Base-by-base conservation (phyloP, 768 basidiomycete genomes). In the Postia placenta region DNA sequence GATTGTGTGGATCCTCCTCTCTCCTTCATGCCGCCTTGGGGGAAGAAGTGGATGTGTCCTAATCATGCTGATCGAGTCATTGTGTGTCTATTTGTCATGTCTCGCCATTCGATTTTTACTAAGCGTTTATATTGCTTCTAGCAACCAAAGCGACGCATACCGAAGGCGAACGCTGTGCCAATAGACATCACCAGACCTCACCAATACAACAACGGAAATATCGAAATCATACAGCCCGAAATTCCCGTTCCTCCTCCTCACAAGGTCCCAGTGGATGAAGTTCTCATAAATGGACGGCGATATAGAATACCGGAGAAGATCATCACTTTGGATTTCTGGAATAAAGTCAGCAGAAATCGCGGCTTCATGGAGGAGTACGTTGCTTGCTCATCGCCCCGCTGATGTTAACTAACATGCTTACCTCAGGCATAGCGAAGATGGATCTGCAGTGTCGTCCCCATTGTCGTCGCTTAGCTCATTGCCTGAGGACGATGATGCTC, bases 31-130 rank as follows among this genome's bases (percentile, higher is more conserved):
- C 96, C 96, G 2, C 76, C 86, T 11, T 81, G 85, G 50, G 81
- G 81, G 56, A 88, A 84, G 73, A 96, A 94, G 65, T 99, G 95
- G 94, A 96, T 95, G 93, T 99, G 96, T 66, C 96, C 96, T 6
- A 92, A 95, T 60, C 96, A 99, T 62, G 84, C 82, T n/a, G 93
- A 96, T 56, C 81, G 83, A 50, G 76, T 84, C 46, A 65, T 89
- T 51, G 94, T 95, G 63, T 72, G 5, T 36, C 5, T 22, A 27
- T 20, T 25, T 26, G 17, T 19, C 23, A 27, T 28, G 24, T 44
- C 27, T n/a, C n/a, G n/a, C n/a, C n/a, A n/a, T n/a, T n/a, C n/a
- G n/a, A n/a, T n/a, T n/a, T n/a, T n/a, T n/a, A n/a, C n/a, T n/a
- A n/a, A n/a, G 30, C 30, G 7, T 33, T 17, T 35, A 33, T 58